Base-by-base conservation (phyloP, 148 eudicot genomes). In the Silene latifolia region DNA sequence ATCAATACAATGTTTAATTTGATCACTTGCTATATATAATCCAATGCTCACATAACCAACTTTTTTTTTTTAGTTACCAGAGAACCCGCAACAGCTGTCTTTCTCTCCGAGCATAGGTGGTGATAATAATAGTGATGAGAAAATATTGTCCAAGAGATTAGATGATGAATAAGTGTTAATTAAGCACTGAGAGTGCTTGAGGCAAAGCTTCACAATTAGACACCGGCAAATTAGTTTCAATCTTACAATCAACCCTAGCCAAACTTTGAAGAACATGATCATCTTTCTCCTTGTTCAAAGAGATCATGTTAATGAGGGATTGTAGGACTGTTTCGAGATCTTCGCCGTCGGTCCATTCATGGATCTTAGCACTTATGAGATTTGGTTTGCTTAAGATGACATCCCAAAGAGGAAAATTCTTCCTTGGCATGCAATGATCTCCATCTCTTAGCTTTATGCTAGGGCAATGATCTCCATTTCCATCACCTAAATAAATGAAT, bases 401-500 rank as follows among this genome's bases (percentile, higher is more conserved):
- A 42, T 80, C 81, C 83, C 83, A 85, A 32, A 80, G 51, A 0
- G 83, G 85, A 69, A 75, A 84, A 21, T 76, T 48, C 62, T 76
- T 81, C 77, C 87, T 72, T 19, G 82, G 85, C 87, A 84, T 84
- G 18, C 80, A 69, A 39, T 62, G 44, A 66, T 84, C 85, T 6
- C 53, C 71, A n/a, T 63, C 48, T 65, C 82, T 71, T 18, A 83
- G 74, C 72, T 65, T 74, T 47, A 75, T 18, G 54, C 79, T 75
- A 0, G 83, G 81, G 46, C 87, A 84, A 65, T 78, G 78, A 65
- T 84, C 87, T 13, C 82, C 85, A 69, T 23, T 74, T 59, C 87
- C 87, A 61, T 84, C 87, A 8, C 87, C 87, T 2, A 77, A 72
- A 46, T 85, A 85, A 63, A 85, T 80, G 65, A 85, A 67, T 46